Evolutionary conservation across 106 monocot genomes (phyloP).

Genomic region (Gastrodia elata): DNA sequence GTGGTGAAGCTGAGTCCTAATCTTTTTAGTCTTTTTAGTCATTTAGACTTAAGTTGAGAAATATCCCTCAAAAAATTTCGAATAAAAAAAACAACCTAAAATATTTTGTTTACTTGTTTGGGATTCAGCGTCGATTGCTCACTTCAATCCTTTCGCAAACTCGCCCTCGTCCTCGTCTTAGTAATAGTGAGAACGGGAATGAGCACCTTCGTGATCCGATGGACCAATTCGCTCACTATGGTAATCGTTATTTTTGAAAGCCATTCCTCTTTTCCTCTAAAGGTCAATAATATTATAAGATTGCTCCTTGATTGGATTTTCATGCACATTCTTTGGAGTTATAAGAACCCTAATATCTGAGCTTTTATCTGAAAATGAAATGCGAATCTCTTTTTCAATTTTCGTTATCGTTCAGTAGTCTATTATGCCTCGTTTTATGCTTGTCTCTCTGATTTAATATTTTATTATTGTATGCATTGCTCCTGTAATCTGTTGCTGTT

Average conservation of each 20-base stretch:
- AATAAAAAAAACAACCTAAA: no score
- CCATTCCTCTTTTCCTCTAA: neutral
- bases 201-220: constrained; percentile 72
- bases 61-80: no score
- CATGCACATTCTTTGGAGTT: neutral
- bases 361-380: neutral
- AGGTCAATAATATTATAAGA: neutral
- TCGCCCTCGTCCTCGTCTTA: neutral
- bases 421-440: neutral
- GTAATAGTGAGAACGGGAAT: constrained; percentile 42
- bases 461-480: neutral
- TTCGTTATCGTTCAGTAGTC: neutral
- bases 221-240: constrained; percentile 76
- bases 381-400: neutral
- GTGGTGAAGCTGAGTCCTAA: no score
- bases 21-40: no score
- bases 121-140: no score
- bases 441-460: neutral
- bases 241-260: constrained; percentile 8
- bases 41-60: no score
- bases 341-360: neutral
- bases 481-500: no score
- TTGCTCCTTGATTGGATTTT: neutral
- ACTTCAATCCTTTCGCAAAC: neutral
- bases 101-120: no score